Conservation (phyloP, 208 protist genomes). For the Wallacemonas sp. region DNA sequence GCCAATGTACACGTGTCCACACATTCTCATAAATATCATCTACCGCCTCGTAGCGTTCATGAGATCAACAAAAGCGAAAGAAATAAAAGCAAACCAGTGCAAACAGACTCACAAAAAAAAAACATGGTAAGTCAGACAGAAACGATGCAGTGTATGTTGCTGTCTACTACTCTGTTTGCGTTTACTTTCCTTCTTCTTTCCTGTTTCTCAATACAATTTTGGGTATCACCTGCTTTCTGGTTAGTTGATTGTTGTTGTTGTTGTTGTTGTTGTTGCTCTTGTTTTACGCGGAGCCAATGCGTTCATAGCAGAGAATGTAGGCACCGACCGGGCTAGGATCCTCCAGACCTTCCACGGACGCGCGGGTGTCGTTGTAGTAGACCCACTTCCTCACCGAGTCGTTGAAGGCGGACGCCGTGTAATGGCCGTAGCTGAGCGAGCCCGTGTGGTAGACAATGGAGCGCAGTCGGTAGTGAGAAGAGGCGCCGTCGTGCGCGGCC, state of each 20-base stretch:
- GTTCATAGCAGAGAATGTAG: constrained; percentile 83
- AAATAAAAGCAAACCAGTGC: too few relatives aligned
- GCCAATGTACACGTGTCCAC: too few relatives aligned
- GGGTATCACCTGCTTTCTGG: too few relatives aligned
- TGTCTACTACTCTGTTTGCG: too few relatives aligned
- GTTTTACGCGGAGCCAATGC: not conserved
- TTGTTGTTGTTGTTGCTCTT: too few relatives aligned
- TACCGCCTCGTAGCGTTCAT: too few relatives aligned
- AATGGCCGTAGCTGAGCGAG: constrained; percentile 78
- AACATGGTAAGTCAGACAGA: not conserved
- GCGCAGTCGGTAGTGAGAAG: constrained; percentile 61
- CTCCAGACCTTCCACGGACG: constrained; percentile 26
- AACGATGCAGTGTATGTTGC: too few relatives aligned
- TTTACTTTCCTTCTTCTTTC: too few relatives aligned
- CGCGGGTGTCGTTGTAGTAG: constrained; percentile 72
- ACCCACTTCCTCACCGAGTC: constrained; percentile 63
- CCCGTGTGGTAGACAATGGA: constrained; percentile 83
- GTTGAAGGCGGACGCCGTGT: constrained; percentile 70
- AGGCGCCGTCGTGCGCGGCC: constrained; percentile 20
- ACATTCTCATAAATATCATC: too few relatives aligned
- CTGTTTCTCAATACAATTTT: too few relatives aligned
- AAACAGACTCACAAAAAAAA: not conserved
- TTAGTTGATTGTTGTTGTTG: too few relatives aligned
- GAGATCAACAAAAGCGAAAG: too few relatives aligned
- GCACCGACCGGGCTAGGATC: constrained; percentile 37